These are phyloP conservation scores for Salix suchowensis DNA, from an alignment of 345 rosid species.

Conservation along the genomic window DNA sequence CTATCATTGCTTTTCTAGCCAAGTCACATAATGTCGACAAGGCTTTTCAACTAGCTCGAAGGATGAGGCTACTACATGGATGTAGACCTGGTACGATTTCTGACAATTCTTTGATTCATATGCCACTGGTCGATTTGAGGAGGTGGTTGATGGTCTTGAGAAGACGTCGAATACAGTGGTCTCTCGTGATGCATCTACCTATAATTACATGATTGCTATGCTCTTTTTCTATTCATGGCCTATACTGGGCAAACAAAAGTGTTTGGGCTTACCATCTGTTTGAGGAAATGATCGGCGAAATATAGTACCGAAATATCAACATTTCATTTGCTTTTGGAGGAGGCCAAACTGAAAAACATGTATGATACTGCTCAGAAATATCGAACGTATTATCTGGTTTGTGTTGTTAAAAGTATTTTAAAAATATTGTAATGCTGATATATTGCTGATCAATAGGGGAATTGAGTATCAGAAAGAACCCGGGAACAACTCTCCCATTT, in stretches of 20 bases:
- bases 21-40: slow-evolving; percentile 51
- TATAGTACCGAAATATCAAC: too few species aligned
- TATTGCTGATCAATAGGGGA: neutral
- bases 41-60: slow-evolving; percentile 44
- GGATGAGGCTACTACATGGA: slow-evolving; percentile 46
- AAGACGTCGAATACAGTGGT: slow-evolving; percentile 47
- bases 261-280: too few species aligned
- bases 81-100: slow-evolving; percentile 53
- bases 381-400: too few species aligned
- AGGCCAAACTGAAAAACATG: too few species aligned
- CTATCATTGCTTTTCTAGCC: slow-evolving; percentile 55
- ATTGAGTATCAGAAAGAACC: slow-evolving; percentile 12
- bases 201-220: slow-evolving; percentile 76
- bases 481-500: slow-evolving; percentile 15
- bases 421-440: too few species aligned
- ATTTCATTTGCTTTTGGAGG: too few species aligned
- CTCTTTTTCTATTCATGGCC: neutral
- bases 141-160: slow-evolving; percentile 52
- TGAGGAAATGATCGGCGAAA: too few species aligned
- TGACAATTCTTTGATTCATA: slow-evolving; percentile 71
- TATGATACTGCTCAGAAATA: slow-evolving; percentile 40
- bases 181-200: slow-evolving; percentile 52
- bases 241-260: too few species aligned
- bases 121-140: slow-evolving; percentile 48
- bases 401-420: too few species aligned